Evolutionary conservation across 257 asterid genomes (phyloP).

Genomic region (Plectranthus barbatus): DNA sequence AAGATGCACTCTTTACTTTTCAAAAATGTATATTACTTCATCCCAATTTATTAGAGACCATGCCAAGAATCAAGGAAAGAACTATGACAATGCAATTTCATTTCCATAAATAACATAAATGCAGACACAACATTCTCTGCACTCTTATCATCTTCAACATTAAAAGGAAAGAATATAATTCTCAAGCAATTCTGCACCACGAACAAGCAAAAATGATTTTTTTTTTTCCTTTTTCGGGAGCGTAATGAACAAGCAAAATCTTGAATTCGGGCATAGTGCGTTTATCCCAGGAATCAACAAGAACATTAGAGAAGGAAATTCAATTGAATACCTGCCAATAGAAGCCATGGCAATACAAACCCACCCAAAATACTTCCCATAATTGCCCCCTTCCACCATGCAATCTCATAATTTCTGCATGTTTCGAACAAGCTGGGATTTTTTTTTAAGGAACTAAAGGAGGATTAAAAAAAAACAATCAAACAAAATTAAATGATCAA

Average conservation of each 20-base stretch:
- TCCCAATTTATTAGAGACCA: not conserved
- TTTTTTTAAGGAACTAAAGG: not conserved
- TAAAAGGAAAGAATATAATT: not conserved
- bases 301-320: not conserved
- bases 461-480: not conserved
- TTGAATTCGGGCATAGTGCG: not conserved
- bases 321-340: slow-evolving; percentile 41
- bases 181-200: slow-evolving; percentile 6
- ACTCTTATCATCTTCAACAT: not conserved
- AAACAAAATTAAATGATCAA: slow-evolving; percentile 11
- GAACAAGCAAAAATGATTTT: not conserved
- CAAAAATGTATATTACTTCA: not conserved
- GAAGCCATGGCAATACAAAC: slow-evolving; percentile 68
- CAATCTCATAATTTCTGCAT: slow-evolving; percentile 23
- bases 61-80: not conserved
- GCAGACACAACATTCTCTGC: not conserved
- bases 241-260: not conserved
- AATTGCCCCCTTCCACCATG: slow-evolving; percentile 26
- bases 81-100: not conserved
- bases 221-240: no score
- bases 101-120: not conserved
- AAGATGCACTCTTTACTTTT: not conserved
- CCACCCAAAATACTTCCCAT: slow-evolving; percentile 64
- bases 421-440: not conserved
- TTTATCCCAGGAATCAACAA: not conserved